A percentile compares a stretch with the other conserved stretches of the same genome.
Evolutionary conservation across 257 asterid species (phyloP).

Genomic region (Penstemon barbatus): DNA sequence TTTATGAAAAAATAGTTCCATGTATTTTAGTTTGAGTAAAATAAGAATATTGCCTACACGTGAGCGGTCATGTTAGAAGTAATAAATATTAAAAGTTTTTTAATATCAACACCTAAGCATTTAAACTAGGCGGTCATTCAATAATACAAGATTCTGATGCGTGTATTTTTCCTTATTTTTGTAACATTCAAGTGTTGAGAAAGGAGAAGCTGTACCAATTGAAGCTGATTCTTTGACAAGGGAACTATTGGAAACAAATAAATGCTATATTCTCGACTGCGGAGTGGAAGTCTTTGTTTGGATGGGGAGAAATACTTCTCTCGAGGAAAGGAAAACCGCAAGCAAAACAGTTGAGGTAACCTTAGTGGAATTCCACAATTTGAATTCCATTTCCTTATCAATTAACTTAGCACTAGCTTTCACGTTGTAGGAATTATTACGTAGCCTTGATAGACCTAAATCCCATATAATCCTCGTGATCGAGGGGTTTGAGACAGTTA

Average conservation of each 20-base stretch:
- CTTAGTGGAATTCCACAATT: too few species aligned
- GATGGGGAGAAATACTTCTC: constrained; percentile 96
- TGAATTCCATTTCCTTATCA: constrained; percentile 19
- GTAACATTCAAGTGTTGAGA: constrained; percentile 37
- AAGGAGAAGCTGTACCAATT: constrained; percentile 70
- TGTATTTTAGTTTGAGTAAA: too few species aligned
- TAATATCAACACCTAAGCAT: too few species aligned
- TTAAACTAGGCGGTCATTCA: too few species aligned
- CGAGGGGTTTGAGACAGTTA: constrained; percentile 95
- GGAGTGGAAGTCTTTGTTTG: constrained; percentile 81
- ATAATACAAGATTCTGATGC: too few species aligned
- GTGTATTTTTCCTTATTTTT: too few species aligned
- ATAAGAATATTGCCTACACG: too few species aligned
- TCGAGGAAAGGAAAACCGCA: constrained; percentile 89
- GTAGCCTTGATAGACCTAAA: constrained; percentile 60
- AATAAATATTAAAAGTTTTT: too few species aligned
- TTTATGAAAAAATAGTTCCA: too few species aligned
- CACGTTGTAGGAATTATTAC: constrained; percentile 59
- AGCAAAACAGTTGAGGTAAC: constrained; percentile 79
- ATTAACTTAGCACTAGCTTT: constrained; percentile 20
- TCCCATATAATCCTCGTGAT: constrained; percentile 73
- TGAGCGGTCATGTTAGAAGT: too few species aligned
- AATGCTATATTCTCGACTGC: constrained; percentile 87
- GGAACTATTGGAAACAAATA: constrained; percentile 80
- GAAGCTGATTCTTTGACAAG: constrained; percentile 72